phyloP scores from a whole-genome alignment of 768 basidiomycete genomes.

The Kwoniella europaea region DNA sequence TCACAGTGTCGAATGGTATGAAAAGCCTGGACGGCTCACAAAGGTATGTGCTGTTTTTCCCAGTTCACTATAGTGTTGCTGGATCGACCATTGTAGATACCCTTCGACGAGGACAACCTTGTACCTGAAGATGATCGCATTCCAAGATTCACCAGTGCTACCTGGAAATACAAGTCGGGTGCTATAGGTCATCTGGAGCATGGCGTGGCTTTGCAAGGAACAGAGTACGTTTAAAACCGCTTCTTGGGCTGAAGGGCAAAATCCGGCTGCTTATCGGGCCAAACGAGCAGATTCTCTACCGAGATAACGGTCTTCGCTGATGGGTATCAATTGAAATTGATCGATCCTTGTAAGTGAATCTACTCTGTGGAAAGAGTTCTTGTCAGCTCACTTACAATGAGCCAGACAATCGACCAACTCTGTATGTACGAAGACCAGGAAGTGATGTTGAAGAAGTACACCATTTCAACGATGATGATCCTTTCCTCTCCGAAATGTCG shows the following conservation, averaged over 20 bases:
- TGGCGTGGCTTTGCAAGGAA: conserved; percentile 83
- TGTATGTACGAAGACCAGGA: conserved; percentile 80
- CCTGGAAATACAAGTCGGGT: conserved; percentile 94
- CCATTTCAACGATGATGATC: conserved; percentile 41
- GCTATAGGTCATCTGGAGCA: conserved; percentile 90
- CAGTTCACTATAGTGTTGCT: neutral
- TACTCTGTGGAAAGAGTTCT: neutral
- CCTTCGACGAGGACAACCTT: conserved; percentile 78
- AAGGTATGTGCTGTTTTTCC: conserved; percentile 67
- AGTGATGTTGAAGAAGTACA: conserved; percentile 26
- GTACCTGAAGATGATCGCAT: conserved; percentile 85
- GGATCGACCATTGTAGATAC: conserved; percentile 6
- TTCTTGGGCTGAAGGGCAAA: neutral
- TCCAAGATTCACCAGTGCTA: conserved; percentile 86
- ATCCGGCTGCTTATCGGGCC: neutral
- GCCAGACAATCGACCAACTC: conserved; percentile 84
- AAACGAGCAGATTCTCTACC: conserved; percentile 62
- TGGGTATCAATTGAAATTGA: conserved; percentile 66
- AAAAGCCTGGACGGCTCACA: conserved; percentile 78
- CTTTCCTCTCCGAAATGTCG: conserved; percentile 77
- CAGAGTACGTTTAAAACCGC: conserved; percentile 67
- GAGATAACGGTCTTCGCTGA: conserved; percentile 91
- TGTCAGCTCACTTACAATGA: conserved; percentile 19
- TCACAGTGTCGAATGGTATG: conserved; percentile 87
- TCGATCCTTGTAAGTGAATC: conserved; percentile 26